Conservation (phyloP, 2,329 filamentous ascomycete genomes). For the Colletotrichum sp. region DNA sequence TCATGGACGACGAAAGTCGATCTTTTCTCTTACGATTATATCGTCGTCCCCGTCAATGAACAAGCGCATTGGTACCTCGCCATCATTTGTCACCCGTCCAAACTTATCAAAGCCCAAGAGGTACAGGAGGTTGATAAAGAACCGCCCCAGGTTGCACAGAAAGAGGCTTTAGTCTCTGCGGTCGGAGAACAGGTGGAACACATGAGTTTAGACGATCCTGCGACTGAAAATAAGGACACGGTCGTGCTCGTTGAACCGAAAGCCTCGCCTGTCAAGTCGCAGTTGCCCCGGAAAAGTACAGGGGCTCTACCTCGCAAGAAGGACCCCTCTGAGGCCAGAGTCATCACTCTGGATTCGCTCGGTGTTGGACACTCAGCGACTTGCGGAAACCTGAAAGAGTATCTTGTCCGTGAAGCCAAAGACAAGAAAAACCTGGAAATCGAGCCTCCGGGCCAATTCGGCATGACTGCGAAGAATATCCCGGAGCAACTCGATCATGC, state of each 20-base stretch:
- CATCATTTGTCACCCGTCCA: slow-evolving; percentile 88
- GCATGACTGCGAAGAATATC: slow-evolving; percentile 75
- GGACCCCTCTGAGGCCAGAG: slow-evolving; percentile 64
- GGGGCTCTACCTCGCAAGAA: slow-evolving; percentile 38
- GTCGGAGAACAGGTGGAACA: background rate
- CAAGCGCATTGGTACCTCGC: slow-evolving; percentile 90
- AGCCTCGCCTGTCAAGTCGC: background rate
- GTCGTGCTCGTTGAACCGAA: slow-evolving; percentile 2
- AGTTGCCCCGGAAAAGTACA: slow-evolving; percentile 3
- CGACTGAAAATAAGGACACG: background rate
- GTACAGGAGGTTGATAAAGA: background rate
- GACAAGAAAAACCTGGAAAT: slow-evolving; percentile 58
- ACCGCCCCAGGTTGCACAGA: background rate
- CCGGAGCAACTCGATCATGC: slow-evolving; percentile 83
- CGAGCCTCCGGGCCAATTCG: slow-evolving; percentile 37
- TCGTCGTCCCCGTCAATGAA: slow-evolving; percentile 92
- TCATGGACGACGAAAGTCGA: slow-evolving; percentile 89
- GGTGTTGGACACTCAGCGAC: slow-evolving; percentile 68
- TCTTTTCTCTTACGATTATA: slow-evolving; percentile 84
- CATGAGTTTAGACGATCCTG: slow-evolving; percentile 7
- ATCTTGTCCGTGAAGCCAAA: slow-evolving; percentile 75
- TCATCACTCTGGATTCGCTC: slow-evolving; percentile 90
- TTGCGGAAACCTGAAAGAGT: slow-evolving; percentile 74
- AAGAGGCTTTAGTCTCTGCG: slow-evolving; percentile 4
- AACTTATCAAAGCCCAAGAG: slow-evolving; percentile 49